Base-by-base conservation (phyloP, 2,329 filamentous ascomycete species). In the Diaporthe destruens region DNA sequence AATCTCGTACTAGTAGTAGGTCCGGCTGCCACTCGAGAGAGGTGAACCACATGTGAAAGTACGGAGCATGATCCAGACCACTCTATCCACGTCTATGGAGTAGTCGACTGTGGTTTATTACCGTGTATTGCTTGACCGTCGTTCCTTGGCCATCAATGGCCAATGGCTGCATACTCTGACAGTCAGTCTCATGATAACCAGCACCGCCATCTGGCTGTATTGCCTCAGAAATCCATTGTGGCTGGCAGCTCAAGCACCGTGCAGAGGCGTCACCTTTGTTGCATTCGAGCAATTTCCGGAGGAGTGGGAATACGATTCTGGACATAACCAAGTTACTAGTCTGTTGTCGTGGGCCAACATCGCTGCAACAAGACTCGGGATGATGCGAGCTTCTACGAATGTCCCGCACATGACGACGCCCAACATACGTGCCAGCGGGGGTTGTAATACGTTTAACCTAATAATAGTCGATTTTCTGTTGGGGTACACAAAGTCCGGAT, bases 1-100 rank as follows among this genome's bases (percentile, higher is more conserved):
- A 6, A 36, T 23, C 32, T 70, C 32, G 32, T 55, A 49, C 32
- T 70, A n/a, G 32, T 55, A 49, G 29, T 69, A 51, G 67, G 7
- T 20, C 42, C 32, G 34, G 32, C 18, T 65, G 23, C 42, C 11
- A n/a, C 51, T 59, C 14, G 9, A 59, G 56, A 18, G 32, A 29
- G 29, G 11, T 14, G 25, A 32, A 12, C 16, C 7, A 9, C 32
- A 51, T 49, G 36, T 16, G n/a, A 16, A 23, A n/a, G 39, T 47
- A n/a, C 34, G 6, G 20, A 32, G 12, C 55, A 65, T 36, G 20
- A 18, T 9, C 25, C 42, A 29, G 25, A 63, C 25, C 59, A 49
- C 59, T 16, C 34, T 34, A 25, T 42, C 18, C 25, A 11, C 6
- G 36, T 34, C 32, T 59, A 69, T n/a, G 29, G 29, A 29, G 29